Evolutionary conservation across 2,329 filamentous ascomycete species (phyloP).

Genomic region (Apiospora marii): DNA sequence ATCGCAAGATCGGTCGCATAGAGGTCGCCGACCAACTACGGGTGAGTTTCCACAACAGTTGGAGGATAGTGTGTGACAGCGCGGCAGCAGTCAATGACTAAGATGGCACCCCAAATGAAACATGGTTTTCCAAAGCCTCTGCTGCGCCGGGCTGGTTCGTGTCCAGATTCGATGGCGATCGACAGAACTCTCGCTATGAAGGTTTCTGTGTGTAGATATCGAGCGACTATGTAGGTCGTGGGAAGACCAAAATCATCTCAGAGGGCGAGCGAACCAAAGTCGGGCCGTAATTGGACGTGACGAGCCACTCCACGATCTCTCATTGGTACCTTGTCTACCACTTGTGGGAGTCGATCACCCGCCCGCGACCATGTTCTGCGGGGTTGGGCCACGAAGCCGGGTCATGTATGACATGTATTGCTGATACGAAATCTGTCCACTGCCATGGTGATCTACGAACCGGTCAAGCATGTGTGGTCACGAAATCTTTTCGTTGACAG

Average conservation of each 20-base stretch:
- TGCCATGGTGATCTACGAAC: constrained; percentile 5
- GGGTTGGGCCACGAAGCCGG: constrained; percentile 3
- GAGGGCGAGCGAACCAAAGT: neutral
- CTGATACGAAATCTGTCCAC: neutral
- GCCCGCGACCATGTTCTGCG: neutral
- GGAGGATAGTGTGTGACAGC: constrained; percentile 22
- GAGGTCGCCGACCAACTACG: constrained; percentile 23
- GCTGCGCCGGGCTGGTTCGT: neutral
- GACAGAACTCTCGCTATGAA: neutral
- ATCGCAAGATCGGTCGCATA: constrained; percentile 23
- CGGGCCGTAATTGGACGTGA: constrained; percentile 1
- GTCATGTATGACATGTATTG: constrained; percentile 8
- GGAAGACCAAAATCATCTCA: neutral
- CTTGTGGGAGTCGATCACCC: neutral
- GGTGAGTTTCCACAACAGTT: constrained; percentile 1
- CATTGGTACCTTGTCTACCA: neutral
- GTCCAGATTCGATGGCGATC: neutral
- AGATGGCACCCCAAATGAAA: neutral
- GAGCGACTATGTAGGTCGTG: neutral
- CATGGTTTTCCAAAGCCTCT: neutral
- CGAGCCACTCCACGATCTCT: neutral
- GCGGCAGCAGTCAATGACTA: constrained; percentile 11
- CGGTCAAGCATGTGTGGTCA: neutral
- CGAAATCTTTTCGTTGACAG: neutral
- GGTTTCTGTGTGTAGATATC: neutral